Conservation (phyloP, 2,329 filamentous ascomycete genomes). For the Paraphaeosphaeria sporulosa region DNA sequence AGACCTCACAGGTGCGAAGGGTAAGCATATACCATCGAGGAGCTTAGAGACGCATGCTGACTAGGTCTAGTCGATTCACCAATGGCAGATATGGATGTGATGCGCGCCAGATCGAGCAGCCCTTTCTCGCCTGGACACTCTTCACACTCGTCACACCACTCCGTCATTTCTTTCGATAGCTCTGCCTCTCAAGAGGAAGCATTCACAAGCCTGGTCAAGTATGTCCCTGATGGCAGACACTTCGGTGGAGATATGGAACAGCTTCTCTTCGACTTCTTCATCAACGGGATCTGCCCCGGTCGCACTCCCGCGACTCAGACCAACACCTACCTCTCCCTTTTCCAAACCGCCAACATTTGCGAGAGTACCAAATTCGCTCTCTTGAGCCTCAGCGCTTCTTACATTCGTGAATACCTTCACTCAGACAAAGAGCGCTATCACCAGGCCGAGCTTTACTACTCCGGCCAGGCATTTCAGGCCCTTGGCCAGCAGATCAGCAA, state of each 20-base stretch:
- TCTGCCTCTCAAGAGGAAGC: constrained; percentile 32
- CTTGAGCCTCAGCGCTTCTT: constrained; percentile 42
- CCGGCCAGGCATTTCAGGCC: constrained; percentile 39
- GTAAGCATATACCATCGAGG: constrained; percentile 20
- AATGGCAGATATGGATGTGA: constrained; percentile 32
- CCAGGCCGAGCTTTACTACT: constrained; percentile 44
- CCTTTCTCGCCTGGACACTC: constrained; percentile 35
- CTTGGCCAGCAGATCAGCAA: constrained; percentile 38
- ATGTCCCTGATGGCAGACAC: constrained; percentile 29
- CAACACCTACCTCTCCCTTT: constrained; percentile 36
- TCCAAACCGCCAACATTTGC: constrained; percentile 34
- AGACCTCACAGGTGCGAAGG: constrained; percentile 39
- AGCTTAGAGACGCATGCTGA: constrained; percentile 18
- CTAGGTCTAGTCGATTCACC: constrained; percentile 33
- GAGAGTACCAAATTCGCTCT: constrained; percentile 41
- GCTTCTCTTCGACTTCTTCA: constrained; percentile 40
- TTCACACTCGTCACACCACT: constrained; percentile 30
- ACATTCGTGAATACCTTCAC: constrained; percentile 40
- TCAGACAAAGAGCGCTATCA: constrained; percentile 38
- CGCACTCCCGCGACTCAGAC: constrained; percentile 35
- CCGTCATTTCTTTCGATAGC: constrained; percentile 36
- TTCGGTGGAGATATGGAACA: constrained; percentile 38
- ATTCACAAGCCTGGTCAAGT: constrained; percentile 39
- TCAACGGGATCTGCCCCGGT: constrained; percentile 42
- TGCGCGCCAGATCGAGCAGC: constrained; percentile 33